Percentiles rank a stretch among this genome's conserved stretches.
These are phyloP conservation scores for Neopestalotiopsis sp. DNA, from an alignment of 2,329 filamentous ascomycete species.

Conservation along the genomic window DNA sequence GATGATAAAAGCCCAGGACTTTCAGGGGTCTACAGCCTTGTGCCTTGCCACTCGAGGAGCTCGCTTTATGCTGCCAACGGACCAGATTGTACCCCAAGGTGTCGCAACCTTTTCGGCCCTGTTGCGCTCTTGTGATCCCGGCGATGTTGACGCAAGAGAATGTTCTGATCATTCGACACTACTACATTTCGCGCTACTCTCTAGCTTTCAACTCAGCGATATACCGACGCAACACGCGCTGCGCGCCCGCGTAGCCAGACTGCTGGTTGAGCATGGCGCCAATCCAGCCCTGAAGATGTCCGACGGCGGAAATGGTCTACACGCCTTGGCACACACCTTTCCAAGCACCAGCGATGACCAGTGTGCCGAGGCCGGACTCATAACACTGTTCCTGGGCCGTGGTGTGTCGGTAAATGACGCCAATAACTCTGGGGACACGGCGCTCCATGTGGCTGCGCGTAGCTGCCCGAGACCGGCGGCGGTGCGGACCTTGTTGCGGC, in stretches of 20 bases:
- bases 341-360: neutral
- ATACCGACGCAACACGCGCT: neutral
- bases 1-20: neutral
- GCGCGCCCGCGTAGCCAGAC: neutral
- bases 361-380: neutral
- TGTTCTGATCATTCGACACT: neutral
- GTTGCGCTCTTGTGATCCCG: neutral
- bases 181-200: neutral
- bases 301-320: neutral
- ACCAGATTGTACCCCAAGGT: constrained; percentile 4
- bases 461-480: neutral
- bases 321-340: neutral
- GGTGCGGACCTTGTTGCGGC: neutral
- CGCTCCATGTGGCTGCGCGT: neutral
- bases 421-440: constrained; percentile 1
- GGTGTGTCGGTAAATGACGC: neutral
- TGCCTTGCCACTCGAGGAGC: neutral
- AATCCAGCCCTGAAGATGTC: neutral
- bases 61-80: neutral
- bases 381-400: neutral
- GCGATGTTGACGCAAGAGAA: neutral
- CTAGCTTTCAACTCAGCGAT: neutral
- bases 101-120: constrained; percentile 4
- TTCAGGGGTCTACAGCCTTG: neutral
- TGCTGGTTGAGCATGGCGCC: constrained; percentile 1